A percentile compares a stretch with the other conserved stretches of the same genome.
Conservation (phyloP, 108 stramenopile genomes). For the Mediolabrus comicus region DNA sequence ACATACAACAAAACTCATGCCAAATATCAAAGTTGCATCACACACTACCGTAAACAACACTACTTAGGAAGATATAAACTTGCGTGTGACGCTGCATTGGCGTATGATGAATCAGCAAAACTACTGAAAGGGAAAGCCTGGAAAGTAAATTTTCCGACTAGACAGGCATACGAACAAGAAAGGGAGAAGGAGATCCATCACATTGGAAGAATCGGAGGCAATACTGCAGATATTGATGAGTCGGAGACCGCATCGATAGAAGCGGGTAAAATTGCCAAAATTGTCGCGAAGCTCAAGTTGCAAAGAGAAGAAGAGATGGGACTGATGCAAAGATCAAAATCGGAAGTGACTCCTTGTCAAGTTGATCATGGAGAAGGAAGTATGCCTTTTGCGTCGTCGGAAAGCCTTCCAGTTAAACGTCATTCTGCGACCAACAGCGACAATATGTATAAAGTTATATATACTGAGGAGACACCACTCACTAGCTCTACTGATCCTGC, state of each 20-base stretch:
- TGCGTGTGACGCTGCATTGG: slow-evolving; percentile 48
- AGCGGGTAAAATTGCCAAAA: slow-evolving; percentile 30
- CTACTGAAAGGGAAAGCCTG: slow-evolving; percentile 46
- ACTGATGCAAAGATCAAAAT: background rate
- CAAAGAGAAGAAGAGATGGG: background rate
- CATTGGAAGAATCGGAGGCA: slow-evolving; percentile 4
- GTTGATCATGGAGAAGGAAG: background rate
- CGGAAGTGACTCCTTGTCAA: background rate
- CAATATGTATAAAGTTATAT: background rate
- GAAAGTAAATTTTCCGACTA: slow-evolving; percentile 48
- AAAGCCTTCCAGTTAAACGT: background rate
- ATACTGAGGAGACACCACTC: slow-evolving; percentile 14
- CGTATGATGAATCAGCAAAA: slow-evolving; percentile 49
- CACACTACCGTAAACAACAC: slow-evolving; percentile 53
- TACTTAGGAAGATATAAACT: slow-evolving; percentile 51
- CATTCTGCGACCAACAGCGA: background rate
- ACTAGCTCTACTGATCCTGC: slow-evolving; percentile 27
- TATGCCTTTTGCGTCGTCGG: background rate
- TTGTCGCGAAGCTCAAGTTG: slow-evolving; percentile 12
- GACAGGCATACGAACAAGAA: slow-evolving; percentile 36
- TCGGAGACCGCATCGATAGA: slow-evolving; percentile 18
- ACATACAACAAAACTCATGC: slow-evolving; percentile 62
- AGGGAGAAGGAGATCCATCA: slow-evolving; percentile 28
- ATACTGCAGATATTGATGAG: slow-evolving; percentile 10
- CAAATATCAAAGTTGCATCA: slow-evolving; percentile 55